Percentiles rank a stretch among this genome's conserved stretches.
Evolutionary conservation across 495 filamentous ascomycete species (phyloP).

Genomic region (Neurospora sp.): DNA sequence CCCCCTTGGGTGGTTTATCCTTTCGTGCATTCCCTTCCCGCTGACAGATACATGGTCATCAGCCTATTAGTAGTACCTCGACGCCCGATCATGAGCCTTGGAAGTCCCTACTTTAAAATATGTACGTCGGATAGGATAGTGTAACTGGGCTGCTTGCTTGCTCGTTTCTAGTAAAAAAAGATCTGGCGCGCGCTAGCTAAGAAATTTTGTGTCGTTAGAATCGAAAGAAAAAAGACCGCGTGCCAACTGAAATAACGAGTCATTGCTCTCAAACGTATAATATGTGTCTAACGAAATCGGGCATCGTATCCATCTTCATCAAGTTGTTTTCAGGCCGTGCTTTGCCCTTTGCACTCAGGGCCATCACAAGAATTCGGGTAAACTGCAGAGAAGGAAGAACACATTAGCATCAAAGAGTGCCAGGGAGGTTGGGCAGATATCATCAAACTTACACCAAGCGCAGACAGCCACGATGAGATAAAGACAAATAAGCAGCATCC

Average conservation of each 20-base stretch:
- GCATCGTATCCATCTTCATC: not conserved
- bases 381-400: not conserved
- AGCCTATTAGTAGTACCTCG: not conserved
- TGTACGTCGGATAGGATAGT: not conserved
- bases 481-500: conserved; percentile 60
- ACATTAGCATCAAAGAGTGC: not conserved
- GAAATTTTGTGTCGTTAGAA: not conserved
- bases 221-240: not conserved
- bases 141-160: not conserved
- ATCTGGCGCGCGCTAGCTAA: not conserved
- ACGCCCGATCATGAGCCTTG: not conserved
- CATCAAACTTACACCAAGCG: conserved; percentile 35
- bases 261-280: not conserved
- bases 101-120: not conserved
- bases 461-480: conserved; percentile 64
- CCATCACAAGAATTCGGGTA: not conserved
- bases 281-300: not conserved
- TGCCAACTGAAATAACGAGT: not conserved
- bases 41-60: not conserved
- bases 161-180: not conserved
- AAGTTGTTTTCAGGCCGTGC: not conserved
- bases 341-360: not conserved
- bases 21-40: not conserved
- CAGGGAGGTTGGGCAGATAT: not conserved
- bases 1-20: not conserved